Evolutionary conservation across 1,284 basidiomycete genomes (phyloP), one percentile per base, ranked within the genome.

Genomic region (Pseudozyma pruni): DNA sequence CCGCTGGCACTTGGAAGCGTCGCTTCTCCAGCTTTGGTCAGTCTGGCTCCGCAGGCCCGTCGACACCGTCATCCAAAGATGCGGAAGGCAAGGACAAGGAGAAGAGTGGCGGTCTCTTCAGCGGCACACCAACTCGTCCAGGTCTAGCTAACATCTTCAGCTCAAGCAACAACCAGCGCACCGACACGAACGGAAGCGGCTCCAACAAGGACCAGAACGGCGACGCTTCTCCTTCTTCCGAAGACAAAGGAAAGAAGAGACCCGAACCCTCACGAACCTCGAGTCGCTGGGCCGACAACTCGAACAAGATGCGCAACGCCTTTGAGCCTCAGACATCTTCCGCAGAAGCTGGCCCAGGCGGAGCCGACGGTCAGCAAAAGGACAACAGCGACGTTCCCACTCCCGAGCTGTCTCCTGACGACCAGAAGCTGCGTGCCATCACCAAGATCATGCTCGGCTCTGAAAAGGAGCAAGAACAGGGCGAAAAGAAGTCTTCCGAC

Each of bases 361-460:
- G 29, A 11, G 3, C 13, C 27, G 42, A 42, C 8, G 29, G 22
- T 16, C 57, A 52, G 33, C 52, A 56, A 11, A 23, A 38, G 7
- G 42, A 47, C 20, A 38, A 52, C 10, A 60, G 45, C 43, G 37
- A 48, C 5, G 27, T 64, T 11, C 52, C 67, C 2, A 70, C 67
- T 10, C 67, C 67, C 8, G 67, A 70, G n/a, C 60, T 70, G 14
- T 37, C 55, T 9, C 60, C 67, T 17, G 67, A 62, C 9, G 60
- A 44, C 3, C 61, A 64, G 17, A 74, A 60, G 51, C 38, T 71
- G 29, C 58, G 61, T 9, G 67, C 72, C 38, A 67, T 74, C 57
- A 70, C 66, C 50, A 74, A 74, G 46, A 66, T 74, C 56, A 74
- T 74, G 72, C 67, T 74, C 17, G 56, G 59, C 11, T 40, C 56